Conservation (phyloP, 2,329 filamentous ascomycete genomes). For the Sodiomyces alkalinus region DNA sequence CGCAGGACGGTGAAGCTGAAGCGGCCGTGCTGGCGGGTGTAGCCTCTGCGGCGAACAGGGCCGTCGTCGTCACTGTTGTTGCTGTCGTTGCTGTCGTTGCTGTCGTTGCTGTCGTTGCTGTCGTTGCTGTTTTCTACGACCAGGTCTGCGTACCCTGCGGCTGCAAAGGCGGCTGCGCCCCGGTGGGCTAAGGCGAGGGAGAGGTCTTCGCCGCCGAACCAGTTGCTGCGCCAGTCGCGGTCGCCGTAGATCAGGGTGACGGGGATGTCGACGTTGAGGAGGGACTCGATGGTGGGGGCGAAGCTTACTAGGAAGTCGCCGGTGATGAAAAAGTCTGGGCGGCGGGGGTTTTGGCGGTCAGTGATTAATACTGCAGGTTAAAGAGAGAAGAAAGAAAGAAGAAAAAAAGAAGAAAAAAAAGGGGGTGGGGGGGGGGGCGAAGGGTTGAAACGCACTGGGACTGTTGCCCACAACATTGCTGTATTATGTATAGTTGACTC, state of each 20-base stretch:
- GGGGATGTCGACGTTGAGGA: constrained; percentile 36
- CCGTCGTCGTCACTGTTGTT: no score
- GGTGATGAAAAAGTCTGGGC: constrained; percentile 22
- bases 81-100: no score
- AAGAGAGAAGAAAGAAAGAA: no score
- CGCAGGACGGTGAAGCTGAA: constrained; percentile 1
- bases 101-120: no score
- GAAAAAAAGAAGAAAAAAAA: no score
- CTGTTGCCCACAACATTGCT: no score
- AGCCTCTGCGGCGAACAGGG: neutral
- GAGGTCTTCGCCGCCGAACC: constrained; percentile 48
- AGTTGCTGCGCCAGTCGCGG: constrained; percentile 33
- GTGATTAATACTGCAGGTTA: no score
- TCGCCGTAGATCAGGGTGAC: constrained; percentile 39
- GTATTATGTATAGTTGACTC: constrained; percentile 40
- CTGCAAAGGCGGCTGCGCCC: constrained; percentile 30
- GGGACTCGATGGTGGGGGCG: constrained; percentile 18
- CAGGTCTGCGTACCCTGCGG: constrained; percentile 41
- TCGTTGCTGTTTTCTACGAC: neutral
- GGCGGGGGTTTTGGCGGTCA: no score
- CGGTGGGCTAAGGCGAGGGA: constrained; percentile 34
- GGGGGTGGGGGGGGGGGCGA: constrained; percentile 20
- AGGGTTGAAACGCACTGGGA: no score
- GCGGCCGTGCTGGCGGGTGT: constrained; percentile 1
- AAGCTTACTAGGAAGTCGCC: constrained; percentile 7